Evolutionary conservation across 352 stramenopile species (phyloP).

Genomic region (Pythium brachiatum): DNA sequence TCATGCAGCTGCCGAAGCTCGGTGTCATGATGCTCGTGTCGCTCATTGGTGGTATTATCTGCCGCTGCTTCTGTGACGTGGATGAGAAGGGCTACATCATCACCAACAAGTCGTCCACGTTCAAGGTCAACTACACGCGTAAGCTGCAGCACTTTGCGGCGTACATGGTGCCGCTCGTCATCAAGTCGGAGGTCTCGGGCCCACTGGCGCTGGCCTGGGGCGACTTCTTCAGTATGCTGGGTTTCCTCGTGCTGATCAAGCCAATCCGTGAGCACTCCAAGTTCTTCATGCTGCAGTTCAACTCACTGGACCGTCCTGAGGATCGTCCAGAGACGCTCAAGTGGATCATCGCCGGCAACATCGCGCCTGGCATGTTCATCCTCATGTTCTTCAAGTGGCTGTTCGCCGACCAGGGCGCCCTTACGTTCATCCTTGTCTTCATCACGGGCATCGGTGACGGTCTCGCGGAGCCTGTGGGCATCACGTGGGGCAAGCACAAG

Average conservation of each 20-base stretch:
- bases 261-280: slow-evolving; percentile 73
- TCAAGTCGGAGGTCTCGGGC: slow-evolving; percentile 57
- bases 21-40: slow-evolving; percentile 63
- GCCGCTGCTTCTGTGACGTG: slow-evolving; percentile 79
- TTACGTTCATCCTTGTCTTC: slow-evolving; percentile 54
- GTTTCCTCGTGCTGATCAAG: slow-evolving; percentile 84
- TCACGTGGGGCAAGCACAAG: slow-evolving; percentile 81
- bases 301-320: slow-evolving; percentile 81
- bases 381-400: slow-evolving; percentile 87
- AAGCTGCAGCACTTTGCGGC: slow-evolving; percentile 79
- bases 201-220: slow-evolving; percentile 71
- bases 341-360: slow-evolving; percentile 52
- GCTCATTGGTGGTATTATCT: slow-evolving; percentile 71
- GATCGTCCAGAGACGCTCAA: slow-evolving; percentile 48
- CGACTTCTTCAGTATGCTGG: slow-evolving; percentile 79
- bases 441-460: slow-evolving; percentile 76
- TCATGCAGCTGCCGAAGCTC: slow-evolving; percentile 49
- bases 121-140: slow-evolving; percentile 88
- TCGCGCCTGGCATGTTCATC: slow-evolving; percentile 61
- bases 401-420: slow-evolving; percentile 39
- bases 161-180: slow-evolving; percentile 76
- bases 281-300: slow-evolving; percentile 89
- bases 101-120: slow-evolving; percentile 65
- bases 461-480: slow-evolving; percentile 71
- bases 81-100: slow-evolving; percentile 85